Conservation (phyloP, 805 yeast genomes). For the Wickerhamomyces queroliae region DNA sequence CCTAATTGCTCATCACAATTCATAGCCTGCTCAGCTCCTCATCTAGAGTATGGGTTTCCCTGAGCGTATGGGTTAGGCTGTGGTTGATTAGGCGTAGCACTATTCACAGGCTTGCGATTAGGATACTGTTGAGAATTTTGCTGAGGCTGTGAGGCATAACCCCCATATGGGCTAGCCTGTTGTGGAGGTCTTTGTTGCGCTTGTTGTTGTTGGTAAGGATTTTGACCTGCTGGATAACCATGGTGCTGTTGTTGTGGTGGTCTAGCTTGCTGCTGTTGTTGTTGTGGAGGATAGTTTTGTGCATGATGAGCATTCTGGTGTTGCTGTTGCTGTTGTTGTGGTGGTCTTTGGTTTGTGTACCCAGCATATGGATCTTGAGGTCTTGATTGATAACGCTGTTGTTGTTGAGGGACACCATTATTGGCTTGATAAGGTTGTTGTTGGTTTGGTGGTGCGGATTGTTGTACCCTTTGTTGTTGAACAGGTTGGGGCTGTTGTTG, state of each 20-base stretch:
- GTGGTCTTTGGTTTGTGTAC: too few relatives aligned
- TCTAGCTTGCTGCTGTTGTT: background rate
- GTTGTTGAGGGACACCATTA: background rate
- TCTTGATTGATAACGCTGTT: background rate
- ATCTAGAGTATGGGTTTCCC: background rate
- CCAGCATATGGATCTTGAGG: too few relatives aligned
- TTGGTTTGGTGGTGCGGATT: background rate
- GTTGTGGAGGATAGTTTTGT: slow-evolving; percentile 6
- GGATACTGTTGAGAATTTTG: too few relatives aligned
- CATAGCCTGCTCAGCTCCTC: background rate
- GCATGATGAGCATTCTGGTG: background rate
- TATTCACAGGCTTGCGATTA: background rate
- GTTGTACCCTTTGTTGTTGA: background rate
- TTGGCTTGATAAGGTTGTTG: background rate
- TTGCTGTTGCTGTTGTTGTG: slow-evolving; percentile 4
- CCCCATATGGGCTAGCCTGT: background rate
- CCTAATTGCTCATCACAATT: too few relatives aligned
- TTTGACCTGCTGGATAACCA: background rate
- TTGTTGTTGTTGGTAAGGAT: background rate
- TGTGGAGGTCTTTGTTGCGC: slow-evolving; percentile 1
- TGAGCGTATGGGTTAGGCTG: background rate
- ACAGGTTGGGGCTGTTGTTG: background rate
- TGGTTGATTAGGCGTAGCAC: background rate
- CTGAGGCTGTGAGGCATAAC: too few relatives aligned
- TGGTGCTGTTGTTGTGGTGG: slow-evolving; percentile 9